Conservation (phyloP, 176 grass and related monocot species). For the Avena eriantha region DNA sequence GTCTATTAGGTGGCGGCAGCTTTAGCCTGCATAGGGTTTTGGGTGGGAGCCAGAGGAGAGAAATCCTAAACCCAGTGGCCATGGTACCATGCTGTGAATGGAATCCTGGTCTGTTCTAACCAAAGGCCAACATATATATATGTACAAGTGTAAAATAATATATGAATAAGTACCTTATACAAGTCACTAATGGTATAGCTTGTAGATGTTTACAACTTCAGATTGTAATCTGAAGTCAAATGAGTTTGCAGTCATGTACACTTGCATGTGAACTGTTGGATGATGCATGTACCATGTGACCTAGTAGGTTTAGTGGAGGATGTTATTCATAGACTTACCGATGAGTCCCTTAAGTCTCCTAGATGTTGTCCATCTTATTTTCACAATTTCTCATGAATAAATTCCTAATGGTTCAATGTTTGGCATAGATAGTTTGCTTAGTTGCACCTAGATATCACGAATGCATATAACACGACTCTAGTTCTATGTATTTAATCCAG, state of each 20-base stretch:
- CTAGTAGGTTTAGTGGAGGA: not conserved
- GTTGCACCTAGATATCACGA: constrained; percentile 15
- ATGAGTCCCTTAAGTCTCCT: not conserved
- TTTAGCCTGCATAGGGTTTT: not conserved
- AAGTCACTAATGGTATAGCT: not conserved
- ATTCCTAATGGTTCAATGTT: not conserved
- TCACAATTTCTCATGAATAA: not conserved
- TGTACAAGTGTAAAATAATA: not conserved
- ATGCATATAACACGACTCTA: constrained; percentile 21
- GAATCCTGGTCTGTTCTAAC: not conserved
- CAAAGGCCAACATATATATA: not conserved
- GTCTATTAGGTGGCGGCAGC: not conserved
- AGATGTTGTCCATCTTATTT: not conserved
- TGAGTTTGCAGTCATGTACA: not conserved
- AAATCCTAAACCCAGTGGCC: not conserved
- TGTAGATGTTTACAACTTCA: not conserved
- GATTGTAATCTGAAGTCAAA: not conserved
- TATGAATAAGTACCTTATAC: not conserved
- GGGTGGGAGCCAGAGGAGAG: not conserved
- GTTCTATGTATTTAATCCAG: constrained; percentile 20
- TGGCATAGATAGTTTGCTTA: not conserved
- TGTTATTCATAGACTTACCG: not conserved
- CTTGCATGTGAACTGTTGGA: not conserved
- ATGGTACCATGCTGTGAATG: not conserved
- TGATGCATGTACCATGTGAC: not conserved